phyloP scores from a whole-genome alignment of 2,329 filamentous ascomycete species.

The Penicillium sp. region DNA sequence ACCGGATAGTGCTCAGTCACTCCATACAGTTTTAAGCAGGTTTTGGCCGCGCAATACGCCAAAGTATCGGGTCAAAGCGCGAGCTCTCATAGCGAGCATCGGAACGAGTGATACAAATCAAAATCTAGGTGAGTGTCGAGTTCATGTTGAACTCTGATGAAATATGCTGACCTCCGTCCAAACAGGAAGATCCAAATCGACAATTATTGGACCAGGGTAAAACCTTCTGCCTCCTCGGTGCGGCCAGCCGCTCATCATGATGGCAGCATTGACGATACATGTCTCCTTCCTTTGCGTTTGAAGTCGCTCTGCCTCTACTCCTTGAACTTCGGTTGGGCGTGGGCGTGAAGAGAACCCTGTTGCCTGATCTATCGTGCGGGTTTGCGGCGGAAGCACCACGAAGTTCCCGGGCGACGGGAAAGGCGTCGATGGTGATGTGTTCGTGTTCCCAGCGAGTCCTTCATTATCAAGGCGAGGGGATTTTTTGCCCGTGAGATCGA shows the following conservation, averaged over 20 bases:
- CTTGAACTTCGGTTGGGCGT: constrained; percentile 6
- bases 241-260: constrained; percentile 71
- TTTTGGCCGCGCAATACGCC: neutral
- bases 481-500: constrained; percentile 57
- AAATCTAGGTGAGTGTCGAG: neutral
- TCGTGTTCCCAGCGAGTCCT: constrained; percentile 22
- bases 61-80: neutral
- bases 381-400: constrained; percentile 17
- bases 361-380: constrained; percentile 2
- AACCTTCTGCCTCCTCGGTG: constrained; percentile 65
- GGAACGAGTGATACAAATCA: neutral
- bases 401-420: constrained; percentile 17
- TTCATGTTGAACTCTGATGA: neutral
- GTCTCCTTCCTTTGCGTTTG: constrained; percentile 63
- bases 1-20: neutral
- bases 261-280: constrained; percentile 79
- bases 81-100: neutral
- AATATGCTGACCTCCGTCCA: constrained; percentile 12
- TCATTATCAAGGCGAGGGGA: constrained; percentile 39
- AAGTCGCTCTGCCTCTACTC: constrained; percentile 4
- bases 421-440: neutral
- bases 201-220: constrained; percentile 77
- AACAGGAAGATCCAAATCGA: constrained; percentile 71
- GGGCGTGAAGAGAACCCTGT: constrained; percentile 7
- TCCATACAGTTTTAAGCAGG: neutral